A percentile compares a stretch with the other conserved stretches of the same genome.
Conservation (phyloP, 208 protist genomes). For the Wallacemonas sp. region DNA sequence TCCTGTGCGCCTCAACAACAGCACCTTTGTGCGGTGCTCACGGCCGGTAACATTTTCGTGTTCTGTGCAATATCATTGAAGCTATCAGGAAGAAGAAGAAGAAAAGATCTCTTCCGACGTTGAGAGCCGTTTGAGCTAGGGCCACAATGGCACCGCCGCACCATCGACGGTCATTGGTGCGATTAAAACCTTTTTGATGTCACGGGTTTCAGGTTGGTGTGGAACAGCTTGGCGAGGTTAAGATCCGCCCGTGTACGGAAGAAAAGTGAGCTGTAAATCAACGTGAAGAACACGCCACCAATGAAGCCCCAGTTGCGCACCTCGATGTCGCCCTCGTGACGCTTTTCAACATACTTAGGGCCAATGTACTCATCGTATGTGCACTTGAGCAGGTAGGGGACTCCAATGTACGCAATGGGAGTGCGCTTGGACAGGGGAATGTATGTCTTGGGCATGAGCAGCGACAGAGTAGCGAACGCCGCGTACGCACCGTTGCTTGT, state of each 20-base stretch:
- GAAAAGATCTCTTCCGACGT: too few relatives aligned
- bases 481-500: conserved; percentile 83
- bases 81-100: too few relatives aligned
- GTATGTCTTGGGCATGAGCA: conserved; percentile 58
- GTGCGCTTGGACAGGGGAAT: conserved; percentile 53
- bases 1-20: too few relatives aligned
- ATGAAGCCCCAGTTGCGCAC: conserved; percentile 84
- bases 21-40: too few relatives aligned
- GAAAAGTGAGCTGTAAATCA: conserved; percentile 73
- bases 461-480: conserved; percentile 63
- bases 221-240: conserved; percentile 34
- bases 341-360: conserved; percentile 57
- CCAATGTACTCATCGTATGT: conserved; percentile 81
- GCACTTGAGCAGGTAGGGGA: conserved; percentile 71
- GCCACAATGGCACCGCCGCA: too few relatives aligned
- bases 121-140: too few relatives aligned
- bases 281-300: conserved; percentile 76
- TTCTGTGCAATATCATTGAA: too few relatives aligned
- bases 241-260: conserved; percentile 60
- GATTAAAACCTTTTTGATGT: not conserved
- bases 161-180: too few relatives aligned
- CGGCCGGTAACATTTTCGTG: too few relatives aligned
- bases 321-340: conserved; percentile 48
- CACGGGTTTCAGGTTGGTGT: conserved; percentile 33
- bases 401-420: conserved; percentile 48